A percentile compares a stretch with the other conserved stretches of the same genome.
phyloP scores from a whole-genome alignment of 257 asterid genomes.

The Solanum medicagineum region DNA sequence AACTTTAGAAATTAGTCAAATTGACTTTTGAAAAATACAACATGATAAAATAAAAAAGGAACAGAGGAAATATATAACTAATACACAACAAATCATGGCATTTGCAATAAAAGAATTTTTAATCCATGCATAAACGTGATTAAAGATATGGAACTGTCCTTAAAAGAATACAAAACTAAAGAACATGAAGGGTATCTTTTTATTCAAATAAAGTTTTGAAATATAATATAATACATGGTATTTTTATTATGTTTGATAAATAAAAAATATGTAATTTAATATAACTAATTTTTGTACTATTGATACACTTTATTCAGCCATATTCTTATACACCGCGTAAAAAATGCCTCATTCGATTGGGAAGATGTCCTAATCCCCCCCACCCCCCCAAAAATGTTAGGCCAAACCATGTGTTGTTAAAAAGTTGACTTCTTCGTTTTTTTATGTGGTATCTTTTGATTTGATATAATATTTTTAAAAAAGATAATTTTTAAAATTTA shows the following conservation, averaged over 20 bases:
- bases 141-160: not conserved
- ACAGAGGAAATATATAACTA: too few species aligned
- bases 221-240: too few species aligned
- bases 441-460: too few species aligned
- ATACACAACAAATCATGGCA: too few species aligned
- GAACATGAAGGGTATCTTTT: not conserved
- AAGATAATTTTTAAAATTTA: too few species aligned
- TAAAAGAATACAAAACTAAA: too few species aligned
- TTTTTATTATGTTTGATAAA: not conserved
- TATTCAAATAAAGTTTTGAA: too few species aligned
- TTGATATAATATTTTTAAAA: too few species aligned
- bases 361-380: not conserved
- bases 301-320: not conserved
- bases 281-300: not conserved
- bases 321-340: not conserved
- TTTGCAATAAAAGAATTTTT: too few species aligned
- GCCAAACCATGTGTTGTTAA: not conserved
- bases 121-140: not conserved
- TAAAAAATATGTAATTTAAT: not conserved
- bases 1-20: too few species aligned
- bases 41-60: too few species aligned
- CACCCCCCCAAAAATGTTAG: not conserved
- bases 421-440: not conserved
- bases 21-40: too few species aligned
- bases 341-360: not conserved